A percentile compares a stretch with the other conserved stretches of the same genome.
phyloP scores from a whole-genome alignment of 768 basidiomycete species.

The Psilocybe azurescens region DNA sequence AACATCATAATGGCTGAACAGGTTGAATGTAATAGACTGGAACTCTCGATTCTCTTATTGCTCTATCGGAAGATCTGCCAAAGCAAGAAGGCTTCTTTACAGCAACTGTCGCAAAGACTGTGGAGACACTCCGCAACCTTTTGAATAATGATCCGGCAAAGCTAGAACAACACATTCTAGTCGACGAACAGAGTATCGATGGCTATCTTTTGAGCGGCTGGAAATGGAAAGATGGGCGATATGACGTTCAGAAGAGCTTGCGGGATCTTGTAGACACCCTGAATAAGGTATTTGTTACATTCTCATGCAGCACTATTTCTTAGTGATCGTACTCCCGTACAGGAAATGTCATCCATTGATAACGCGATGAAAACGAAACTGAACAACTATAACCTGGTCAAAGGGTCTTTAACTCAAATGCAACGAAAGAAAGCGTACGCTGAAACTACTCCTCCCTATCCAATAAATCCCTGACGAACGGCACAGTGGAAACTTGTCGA shows the following conservation, averaged over 20 bases:
- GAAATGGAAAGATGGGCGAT: slow-evolving; percentile 95
- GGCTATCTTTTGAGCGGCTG: slow-evolving; percentile 81
- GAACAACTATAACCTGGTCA: slow-evolving; percentile 91
- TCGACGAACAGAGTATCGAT: slow-evolving; percentile 82
- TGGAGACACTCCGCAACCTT: slow-evolving; percentile 91
- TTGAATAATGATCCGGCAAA: slow-evolving; percentile 86
- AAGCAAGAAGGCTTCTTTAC: slow-evolving; percentile 93
- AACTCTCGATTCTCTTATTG: slow-evolving; percentile 88
- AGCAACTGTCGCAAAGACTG: slow-evolving; percentile 85
- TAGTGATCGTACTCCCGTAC: slow-evolving; percentile 10
- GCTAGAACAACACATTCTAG: slow-evolving; percentile 74
- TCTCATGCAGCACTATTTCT: slow-evolving; percentile 10
- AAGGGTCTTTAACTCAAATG: slow-evolving; percentile 90
- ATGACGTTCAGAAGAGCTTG: slow-evolving; percentile 81
- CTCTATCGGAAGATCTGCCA: slow-evolving; percentile 89
- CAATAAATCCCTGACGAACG: slow-evolving; percentile 10
- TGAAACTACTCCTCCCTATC: slow-evolving; percentile 1
- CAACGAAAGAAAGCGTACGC: slow-evolving; percentile 91
- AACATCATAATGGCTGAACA: slow-evolving; percentile 22
- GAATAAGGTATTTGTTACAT: slow-evolving; percentile 63
- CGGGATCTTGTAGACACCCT: slow-evolving; percentile 86
- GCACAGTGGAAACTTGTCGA: slow-evolving; percentile 90
- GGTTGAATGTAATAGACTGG: slow-evolving; percentile 71
- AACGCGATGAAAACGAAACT: slow-evolving; percentile 92
- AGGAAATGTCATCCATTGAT: slow-evolving; percentile 97